These are phyloP conservation scores for Diaporthe sp. DNA, from an alignment of 2,329 filamentous ascomycete species.

Conservation along the genomic window DNA sequence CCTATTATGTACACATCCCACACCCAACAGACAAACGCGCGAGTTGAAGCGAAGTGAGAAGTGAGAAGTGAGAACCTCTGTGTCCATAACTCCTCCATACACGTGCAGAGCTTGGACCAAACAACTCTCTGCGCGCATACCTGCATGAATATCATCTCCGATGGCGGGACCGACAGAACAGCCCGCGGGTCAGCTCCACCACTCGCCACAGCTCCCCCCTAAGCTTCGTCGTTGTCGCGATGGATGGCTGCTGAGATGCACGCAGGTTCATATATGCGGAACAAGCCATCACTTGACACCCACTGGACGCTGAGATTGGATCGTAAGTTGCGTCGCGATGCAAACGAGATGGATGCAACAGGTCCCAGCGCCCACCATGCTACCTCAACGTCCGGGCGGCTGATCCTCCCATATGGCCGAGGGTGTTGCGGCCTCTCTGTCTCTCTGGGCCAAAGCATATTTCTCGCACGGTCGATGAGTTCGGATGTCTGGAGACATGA, in stretches of 20 bases:
- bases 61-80: neutral
- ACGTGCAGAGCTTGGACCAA: neutral
- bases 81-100: neutral
- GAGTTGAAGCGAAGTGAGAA: neutral
- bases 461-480: conserved; percentile 6
- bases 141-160: conserved; percentile 22
- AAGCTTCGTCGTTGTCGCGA: neutral
- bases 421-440: neutral
- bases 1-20: neutral
- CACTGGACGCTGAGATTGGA: neutral
- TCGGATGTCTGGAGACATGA: conserved; percentile 5
- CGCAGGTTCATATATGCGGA: neutral
- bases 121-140: neutral
- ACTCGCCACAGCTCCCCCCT: neutral
- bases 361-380: neutral
- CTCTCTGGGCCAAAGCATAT: conserved; percentile 1
- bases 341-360: conserved; percentile 15
- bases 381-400: conserved; percentile 5
- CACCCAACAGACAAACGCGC: neutral
- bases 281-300: neutral
- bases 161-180: conserved; percentile 19
- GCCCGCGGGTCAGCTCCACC: conserved; percentile 2
- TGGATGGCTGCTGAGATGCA: neutral
- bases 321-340: neutral
- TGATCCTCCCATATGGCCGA: neutral